These are phyloP conservation scores for Saccharomycopsis hybrid DNA, from an alignment of 1,139 yeast genomes.

Conservation along the genomic window DNA sequence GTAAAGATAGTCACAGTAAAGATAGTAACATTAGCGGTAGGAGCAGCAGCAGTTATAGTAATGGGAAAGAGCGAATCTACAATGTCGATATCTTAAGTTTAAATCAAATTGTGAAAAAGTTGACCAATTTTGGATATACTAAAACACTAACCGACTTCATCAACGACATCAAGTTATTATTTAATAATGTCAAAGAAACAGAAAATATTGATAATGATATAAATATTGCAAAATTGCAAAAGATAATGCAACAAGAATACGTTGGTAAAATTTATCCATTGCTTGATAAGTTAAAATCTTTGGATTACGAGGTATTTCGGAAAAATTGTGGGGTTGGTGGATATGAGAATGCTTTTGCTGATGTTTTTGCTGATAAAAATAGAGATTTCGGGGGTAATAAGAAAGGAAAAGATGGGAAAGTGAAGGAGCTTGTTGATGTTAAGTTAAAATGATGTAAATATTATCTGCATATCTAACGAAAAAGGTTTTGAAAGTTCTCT, in stretches of 20 bases:
- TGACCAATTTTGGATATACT: constrained; percentile 1
- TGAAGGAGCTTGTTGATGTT: too few relatives aligned
- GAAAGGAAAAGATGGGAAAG: too few relatives aligned
- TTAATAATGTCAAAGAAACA: neutral
- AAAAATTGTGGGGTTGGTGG: too few relatives aligned
- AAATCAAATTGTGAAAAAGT: constrained; percentile 6
- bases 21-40: too few relatives aligned
- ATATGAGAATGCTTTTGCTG: too few relatives aligned
- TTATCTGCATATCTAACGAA: too few relatives aligned
- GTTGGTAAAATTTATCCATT: constrained; percentile 1
- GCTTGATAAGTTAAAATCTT: constrained; percentile 1
- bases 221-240: neutral
- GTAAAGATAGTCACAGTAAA: too few relatives aligned
- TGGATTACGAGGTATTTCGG: constrained; percentile 5
- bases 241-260: neutral
- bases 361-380: too few relatives aligned
- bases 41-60: too few relatives aligned
- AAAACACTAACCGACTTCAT: constrained; percentile 3
- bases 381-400: too few relatives aligned
- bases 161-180: constrained; percentile 2
- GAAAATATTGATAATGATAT: neutral
- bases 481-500: too few relatives aligned
- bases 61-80: neutral
- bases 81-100: constrained; percentile 4
- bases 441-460: too few relatives aligned